These are phyloP conservation scores for Pelargonium nanum DNA, from an alignment of 345 rosid species.

Conservation along the genomic window DNA sequence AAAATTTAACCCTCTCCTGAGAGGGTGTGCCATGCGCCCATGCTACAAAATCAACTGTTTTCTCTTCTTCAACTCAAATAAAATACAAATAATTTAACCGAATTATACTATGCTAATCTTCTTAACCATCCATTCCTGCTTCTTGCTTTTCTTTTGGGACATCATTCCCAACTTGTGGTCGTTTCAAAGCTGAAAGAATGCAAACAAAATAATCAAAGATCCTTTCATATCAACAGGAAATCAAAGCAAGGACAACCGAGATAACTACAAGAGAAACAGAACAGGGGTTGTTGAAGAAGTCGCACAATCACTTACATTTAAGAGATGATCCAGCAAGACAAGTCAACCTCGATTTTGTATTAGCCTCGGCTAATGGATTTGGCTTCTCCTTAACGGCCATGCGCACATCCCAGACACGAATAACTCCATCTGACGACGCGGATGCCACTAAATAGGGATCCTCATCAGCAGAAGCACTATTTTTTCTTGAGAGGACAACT, in stretches of 20 bases:
- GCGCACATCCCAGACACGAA: constrained; percentile 91
- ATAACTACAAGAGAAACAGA: no score
- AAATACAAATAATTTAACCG: not conserved
- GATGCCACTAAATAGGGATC: constrained; percentile 69
- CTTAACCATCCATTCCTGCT: constrained; percentile 7
- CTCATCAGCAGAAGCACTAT: constrained; percentile 26
- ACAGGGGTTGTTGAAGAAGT: not conserved
- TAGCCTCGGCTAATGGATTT: constrained; percentile 14
- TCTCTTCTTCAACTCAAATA: not conserved
- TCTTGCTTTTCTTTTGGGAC: constrained; percentile 10
- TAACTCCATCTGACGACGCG: constrained; percentile 84
- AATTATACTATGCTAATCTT: not conserved
- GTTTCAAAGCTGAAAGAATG: constrained; percentile 22
- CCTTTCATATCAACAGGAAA: not conserved
- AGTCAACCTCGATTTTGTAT: constrained; percentile 79
- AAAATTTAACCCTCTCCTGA: not conserved
- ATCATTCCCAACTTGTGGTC: constrained; percentile 13
- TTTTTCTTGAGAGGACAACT: constrained; percentile 49
- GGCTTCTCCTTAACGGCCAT: constrained; percentile 28
- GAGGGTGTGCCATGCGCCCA: no score
- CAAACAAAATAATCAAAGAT: not conserved
- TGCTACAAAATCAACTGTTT: not conserved
- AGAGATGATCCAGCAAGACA: constrained; percentile 81
- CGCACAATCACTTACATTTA: constrained; percentile 37
- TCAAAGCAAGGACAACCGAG: not conserved